A percentile compares a stretch with the other conserved stretches of the same genome.
These are phyloP conservation scores for Hysterium pulicare DNA, from an alignment of 2,329 filamentous ascomycete species.

Conservation along the genomic window DNA sequence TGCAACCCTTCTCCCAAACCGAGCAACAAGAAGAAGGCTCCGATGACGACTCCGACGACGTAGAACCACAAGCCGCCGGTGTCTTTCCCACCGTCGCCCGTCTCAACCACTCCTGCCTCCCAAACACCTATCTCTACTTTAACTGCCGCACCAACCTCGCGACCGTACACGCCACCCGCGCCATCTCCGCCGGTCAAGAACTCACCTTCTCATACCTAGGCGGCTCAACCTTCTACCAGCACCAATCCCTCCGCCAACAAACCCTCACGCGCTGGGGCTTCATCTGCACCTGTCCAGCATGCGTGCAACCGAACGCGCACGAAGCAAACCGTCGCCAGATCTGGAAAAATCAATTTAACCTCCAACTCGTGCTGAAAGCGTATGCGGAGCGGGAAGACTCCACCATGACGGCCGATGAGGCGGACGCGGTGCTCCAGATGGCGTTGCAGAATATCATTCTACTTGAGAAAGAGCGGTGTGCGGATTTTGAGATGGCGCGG, in stretches of 20 bases:
- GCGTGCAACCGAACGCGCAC: constrained; percentile 25
- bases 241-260: too few species aligned
- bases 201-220: too few species aligned
- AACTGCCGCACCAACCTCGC: constrained; percentile 22
- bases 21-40: too few species aligned
- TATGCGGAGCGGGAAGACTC: too few species aligned
- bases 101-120: constrained; percentile 34
- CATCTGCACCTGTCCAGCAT: constrained; percentile 4
- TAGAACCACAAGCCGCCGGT: background rate
- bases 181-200: constrained; percentile 14
- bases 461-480: constrained; percentile 1
- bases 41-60: background rate
- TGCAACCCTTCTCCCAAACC: too few species aligned
- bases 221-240: too few species aligned
- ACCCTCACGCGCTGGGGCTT: too few species aligned
- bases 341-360: background rate
- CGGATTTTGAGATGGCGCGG: constrained; percentile 3
- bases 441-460: background rate
- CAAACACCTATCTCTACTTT: constrained; percentile 29
- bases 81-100: constrained; percentile 30
- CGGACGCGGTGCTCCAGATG: too few species aligned
- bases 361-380: background rate
- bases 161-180: constrained; percentile 25
- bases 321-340: constrained; percentile 8
- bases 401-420: too few species aligned